Evolutionary conservation across 768 basidiomycete genomes (phyloP), one percentile per base, ranked within the genome.

Genomic region (Pisolithus sp.): DNA sequence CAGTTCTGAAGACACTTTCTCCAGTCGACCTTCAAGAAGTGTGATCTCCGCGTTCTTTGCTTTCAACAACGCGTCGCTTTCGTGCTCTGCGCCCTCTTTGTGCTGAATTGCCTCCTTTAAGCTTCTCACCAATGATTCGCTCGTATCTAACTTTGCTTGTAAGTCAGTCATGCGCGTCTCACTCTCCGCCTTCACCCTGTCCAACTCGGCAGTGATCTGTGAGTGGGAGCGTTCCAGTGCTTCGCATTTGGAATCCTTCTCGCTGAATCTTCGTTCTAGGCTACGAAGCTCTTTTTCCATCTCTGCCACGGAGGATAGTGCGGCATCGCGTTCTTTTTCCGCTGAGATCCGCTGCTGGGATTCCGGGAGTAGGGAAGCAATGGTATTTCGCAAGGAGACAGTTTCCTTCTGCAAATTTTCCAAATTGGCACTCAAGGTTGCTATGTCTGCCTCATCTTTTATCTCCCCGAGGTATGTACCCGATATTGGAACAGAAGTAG

Each of bases 401-500:
- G 85, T 88, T 63, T 92, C 89, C 50, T 79, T 80, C 62, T 90
- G 85, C 8, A 88, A 71, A 1, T 78, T 75, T 51, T 82, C 77
- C 30, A 90, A 60, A 18, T 79, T 68, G 15, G 66, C 59, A 31
- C 63, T 59, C 15, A 67, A 59, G 37, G 47, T 18, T 10, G 65
- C 52, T 55, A 52, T 54, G 24, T 45, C 54, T 37, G 55, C 53
- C 48, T 65, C 59, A 15, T 60, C 46, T 37, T 59, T 44, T 15
- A 31, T 46, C 10, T 49, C 34, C 17, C 52, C 41, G 36, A 39
- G 37, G 46, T 57, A 54, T 69, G 76, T 47, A 63, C 39, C 13
- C 45, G 50, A 51, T 23, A 44, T 54, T 57, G 47, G 58, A 49
- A 52, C 46, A 48, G 38, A 53, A 45, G 38, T 26, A 3, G 24